These are phyloP conservation scores for Inonotus obliquus DNA, from an alignment of 1,284 basidiomycete species.

Conservation along the genomic window DNA sequence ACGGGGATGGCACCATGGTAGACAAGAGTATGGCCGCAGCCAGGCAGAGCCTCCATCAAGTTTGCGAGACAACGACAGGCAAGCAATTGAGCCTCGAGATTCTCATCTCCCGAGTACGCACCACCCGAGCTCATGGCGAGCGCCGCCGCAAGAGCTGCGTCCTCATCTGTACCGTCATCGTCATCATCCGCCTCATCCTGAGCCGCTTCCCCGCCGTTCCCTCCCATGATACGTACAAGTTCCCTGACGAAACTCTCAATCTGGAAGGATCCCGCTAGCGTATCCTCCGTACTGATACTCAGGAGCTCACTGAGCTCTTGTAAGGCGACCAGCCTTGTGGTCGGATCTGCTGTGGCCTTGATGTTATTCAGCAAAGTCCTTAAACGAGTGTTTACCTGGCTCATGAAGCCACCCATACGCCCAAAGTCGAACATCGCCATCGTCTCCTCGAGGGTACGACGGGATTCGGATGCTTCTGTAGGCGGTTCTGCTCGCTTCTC, in stretches of 20 bases:
- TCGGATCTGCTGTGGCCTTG: constrained; percentile 75
- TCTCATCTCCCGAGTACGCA: constrained; percentile 71
- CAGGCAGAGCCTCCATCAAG: constrained; percentile 93
- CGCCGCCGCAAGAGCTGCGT: constrained; percentile 80
- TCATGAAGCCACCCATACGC: constrained; percentile 87
- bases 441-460: constrained; percentile 31
- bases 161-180: constrained; percentile 64
- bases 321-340: constrained; percentile 82
- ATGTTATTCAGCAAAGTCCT: constrained; percentile 89
- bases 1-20: constrained; percentile 94
- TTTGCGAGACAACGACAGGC: constrained; percentile 95
- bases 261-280: constrained; percentile 90
- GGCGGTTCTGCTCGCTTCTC: constrained; percentile 32
- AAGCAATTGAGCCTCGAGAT: constrained; percentile 87
- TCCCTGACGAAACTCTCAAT: constrained; percentile 91
- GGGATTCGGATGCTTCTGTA: constrained; percentile 33
- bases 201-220: constrained; percentile 55
- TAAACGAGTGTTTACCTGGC: constrained; percentile 79
- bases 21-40: constrained; percentile 90
- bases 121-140: constrained; percentile 70
- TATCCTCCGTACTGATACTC: constrained; percentile 97
- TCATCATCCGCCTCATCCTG: constrained; percentile 51
- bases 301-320: constrained; percentile 95
- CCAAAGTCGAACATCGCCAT: constrained; percentile 82
- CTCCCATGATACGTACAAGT: constrained; percentile 88